Evolutionary conservation across 225 moss, liverwort and hornwort species (phyloP), one percentile per base, ranked within the genome.

Genomic region (Sphagnum contortum): DNA sequence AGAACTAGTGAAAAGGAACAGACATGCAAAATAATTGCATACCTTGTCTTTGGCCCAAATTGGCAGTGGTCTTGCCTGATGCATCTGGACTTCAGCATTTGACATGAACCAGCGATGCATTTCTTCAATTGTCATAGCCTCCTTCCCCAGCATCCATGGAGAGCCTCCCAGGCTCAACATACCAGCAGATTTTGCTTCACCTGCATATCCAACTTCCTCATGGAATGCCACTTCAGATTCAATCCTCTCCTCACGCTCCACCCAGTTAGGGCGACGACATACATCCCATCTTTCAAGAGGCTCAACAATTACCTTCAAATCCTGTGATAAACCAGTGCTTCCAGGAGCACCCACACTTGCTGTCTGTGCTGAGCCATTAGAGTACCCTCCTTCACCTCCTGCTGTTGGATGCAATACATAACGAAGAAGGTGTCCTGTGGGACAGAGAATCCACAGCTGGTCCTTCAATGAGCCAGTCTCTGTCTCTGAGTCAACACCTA

Each of bases 81-180:
- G 96, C 92, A 92, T 98, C 77, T 98, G 96, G 8, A 98, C 96
- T 86, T 98, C 96, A 48, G 96, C 96, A 68, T 98, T 98, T 0
- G 96, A 98, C 96, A 98, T 98, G 46, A 82, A 98, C 92, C 90
- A 92, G 5, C 96, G 90, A 60, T 98, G 96, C 90, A 91, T 78
- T 70, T 98, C 93, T 71, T 91, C 96, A 5, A 81, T 74, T 9
- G 87, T 77, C 74, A 63, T 82, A n/a, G 83, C 87, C 66, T 91
- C 96, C 70, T 84, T 92, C 1, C 52, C 71, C 2, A 65, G 44
- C 10, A 51, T 75, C 49, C 68, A 80, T 8, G 51, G 54, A 51
- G 60, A 71, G 48, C 65, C 71, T 44, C 81, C 73, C 50, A 81
- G 68, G 61, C 55, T 66, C 50, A 12, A 73, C 48, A 54, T 5